Evolutionary conservation across 2,329 filamentous ascomycete species (phyloP).

Genomic region (Acarospora socialis): DNA sequence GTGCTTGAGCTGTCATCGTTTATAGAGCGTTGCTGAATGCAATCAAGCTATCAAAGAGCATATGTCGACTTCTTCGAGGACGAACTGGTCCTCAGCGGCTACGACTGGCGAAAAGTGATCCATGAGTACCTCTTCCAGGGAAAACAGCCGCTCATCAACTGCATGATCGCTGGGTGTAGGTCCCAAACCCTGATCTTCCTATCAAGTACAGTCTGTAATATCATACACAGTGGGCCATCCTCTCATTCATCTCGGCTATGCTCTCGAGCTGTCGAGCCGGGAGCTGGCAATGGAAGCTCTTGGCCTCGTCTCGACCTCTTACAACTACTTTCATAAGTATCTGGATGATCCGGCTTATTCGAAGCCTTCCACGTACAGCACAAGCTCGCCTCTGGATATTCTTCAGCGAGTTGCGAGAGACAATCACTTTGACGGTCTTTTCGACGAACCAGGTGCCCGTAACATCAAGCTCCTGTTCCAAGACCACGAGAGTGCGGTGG

Average conservation of each 20-base stretch:
- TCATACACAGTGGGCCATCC: constrained; percentile 60
- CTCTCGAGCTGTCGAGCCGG: constrained; percentile 71
- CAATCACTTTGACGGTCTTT: constrained; percentile 52
- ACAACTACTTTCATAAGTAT: constrained; percentile 43
- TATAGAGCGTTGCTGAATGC: neutral
- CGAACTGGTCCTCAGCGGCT: constrained; percentile 58
- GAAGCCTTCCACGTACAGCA: constrained; percentile 44
- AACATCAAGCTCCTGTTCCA: constrained; percentile 57
- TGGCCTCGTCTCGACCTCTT: constrained; percentile 48
- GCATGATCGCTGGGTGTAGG: constrained; percentile 64
- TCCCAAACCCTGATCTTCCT: constrained; percentile 11
- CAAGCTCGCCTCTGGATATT: constrained; percentile 53
- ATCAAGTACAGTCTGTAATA: constrained; percentile 14
- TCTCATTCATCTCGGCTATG: constrained; percentile 90
- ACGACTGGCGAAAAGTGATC: constrained; percentile 72
- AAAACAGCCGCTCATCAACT: constrained; percentile 64
- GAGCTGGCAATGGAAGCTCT: constrained; percentile 84
- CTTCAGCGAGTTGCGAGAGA: constrained; percentile 57
- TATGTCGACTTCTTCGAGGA: constrained; percentile 96
- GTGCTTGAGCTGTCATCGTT: too few relatives aligned
- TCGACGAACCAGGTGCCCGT: constrained; percentile 40
- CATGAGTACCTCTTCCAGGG: constrained; percentile 62
- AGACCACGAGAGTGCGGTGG: constrained; percentile 51
- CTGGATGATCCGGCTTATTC: constrained; percentile 62
- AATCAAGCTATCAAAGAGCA: constrained; percentile 61